Evolutionary conservation across 441 rosid species (phyloP), one percentile per base, ranked within the genome.

Genomic region (Adansonia gregorii): DNA sequence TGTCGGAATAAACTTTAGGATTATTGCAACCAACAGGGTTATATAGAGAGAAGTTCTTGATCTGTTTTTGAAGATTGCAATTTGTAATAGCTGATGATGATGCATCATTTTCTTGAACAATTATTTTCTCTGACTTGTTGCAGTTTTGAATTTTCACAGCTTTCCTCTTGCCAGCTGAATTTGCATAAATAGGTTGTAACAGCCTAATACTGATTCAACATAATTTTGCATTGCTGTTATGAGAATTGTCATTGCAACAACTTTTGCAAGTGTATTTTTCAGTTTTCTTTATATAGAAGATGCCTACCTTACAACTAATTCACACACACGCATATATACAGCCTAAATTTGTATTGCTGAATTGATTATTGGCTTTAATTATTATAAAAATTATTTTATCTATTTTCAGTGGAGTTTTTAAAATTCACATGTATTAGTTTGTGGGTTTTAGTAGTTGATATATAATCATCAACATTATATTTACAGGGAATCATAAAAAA

Each of bases 261-360:
- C 69, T n/a, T 65, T 65, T 3, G 5, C 63, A 17, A 54, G 48
- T 54, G 48, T 63, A 17, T 9, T 31, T 71, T 71, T 72, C 64
- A 54, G 63, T 14, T 72, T 54, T 72, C 75, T 72, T 72, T 31
- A n/a, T 54, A n/a, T 19, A 10, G 5, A 72, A 72, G 75, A 35
- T 54, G 35, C 35, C 9, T 35, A 54, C 75, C 64, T 72, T 35
- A 35, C 75, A 72, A 72, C 49, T 72, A 31, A 72, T 31, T 72
- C 14, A 12, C 14, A 49, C 8, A 41, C 8, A 41, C 8, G 11
- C 24, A 3, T 59, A 8, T 22, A 22, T 59, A 20, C 35, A 24
- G 39, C 65, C 39, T 9, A 56, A 17, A 1, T n/a, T 55, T 60
- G 24, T 22, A 20, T 60, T 10, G 22, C 4, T 60, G 20, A 55